A percentile compares a stretch with the other conserved stretches of the same genome.
phyloP scores from a whole-genome alignment of 2,329 filamentous ascomycete species.

The Hypoxylon sp. region DNA sequence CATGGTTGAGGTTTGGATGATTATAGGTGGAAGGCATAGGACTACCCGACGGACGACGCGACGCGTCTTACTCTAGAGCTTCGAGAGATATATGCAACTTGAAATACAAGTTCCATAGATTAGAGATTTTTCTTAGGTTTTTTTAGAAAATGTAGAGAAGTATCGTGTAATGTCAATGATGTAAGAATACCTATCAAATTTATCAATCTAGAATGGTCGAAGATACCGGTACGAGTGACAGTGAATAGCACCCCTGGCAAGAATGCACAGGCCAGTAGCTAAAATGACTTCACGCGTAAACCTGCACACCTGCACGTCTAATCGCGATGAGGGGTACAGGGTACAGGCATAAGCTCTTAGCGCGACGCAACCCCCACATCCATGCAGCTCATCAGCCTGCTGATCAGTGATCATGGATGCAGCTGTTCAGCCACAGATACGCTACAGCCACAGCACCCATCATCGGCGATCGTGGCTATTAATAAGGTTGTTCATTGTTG shows the following conservation, averaged over 20 bases:
- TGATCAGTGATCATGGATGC: not conserved
- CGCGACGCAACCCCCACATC: conserved; percentile 1
- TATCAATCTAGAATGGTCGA: not conserved
- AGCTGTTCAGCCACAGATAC: conserved; percentile 4
- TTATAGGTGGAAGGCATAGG: conserved; percentile 52
- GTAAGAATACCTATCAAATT: not conserved
- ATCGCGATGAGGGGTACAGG: conserved; percentile 39
- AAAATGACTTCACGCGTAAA: conserved; percentile 35
- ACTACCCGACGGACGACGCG: conserved; percentile 58
- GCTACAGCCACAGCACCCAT: not conserved
- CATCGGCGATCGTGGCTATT: conserved; percentile 23
- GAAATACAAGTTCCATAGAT: conserved; percentile 47
- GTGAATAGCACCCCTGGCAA: not conserved
- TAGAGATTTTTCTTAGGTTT: conserved; percentile 21
- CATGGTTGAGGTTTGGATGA: conserved; percentile 54
- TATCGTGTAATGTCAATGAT: conserved; percentile 8
- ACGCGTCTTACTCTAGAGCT: conserved; percentile 58
- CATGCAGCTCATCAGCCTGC: not conserved
- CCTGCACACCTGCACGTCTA: conserved; percentile 12
- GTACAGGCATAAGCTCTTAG: conserved; percentile 8
- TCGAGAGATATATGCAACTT: conserved; percentile 50
- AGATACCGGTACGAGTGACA: not conserved
- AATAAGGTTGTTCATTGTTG: conserved; percentile 4
- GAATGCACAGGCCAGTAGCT: conserved; percentile 22
- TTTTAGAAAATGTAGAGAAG: conserved; percentile 19